Conservation (phyloP, 202 grass and related monocot species). For the Setaria viridis region DNA sequence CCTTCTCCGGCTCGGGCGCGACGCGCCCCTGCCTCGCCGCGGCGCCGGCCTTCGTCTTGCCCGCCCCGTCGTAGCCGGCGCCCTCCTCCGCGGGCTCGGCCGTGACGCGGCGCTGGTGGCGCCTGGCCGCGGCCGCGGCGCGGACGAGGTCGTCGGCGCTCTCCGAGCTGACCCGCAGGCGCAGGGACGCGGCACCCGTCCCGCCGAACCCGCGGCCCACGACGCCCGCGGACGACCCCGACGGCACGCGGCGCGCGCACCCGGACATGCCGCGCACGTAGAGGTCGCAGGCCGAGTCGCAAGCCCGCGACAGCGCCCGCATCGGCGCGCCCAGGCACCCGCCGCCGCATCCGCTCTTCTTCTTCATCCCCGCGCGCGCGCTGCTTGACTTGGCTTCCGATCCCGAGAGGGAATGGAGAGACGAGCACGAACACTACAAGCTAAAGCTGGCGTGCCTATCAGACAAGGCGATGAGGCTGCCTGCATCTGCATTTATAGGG, state of each 20-base stretch:
- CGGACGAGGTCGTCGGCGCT: conserved; percentile 48
- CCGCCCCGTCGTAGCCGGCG: background rate
- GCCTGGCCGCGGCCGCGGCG: conserved; percentile 34
- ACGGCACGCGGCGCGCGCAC: conserved; percentile 42
- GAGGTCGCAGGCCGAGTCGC: conserved; percentile 63
- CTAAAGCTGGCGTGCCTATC: background rate
- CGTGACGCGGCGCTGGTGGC: conserved; percentile 39
- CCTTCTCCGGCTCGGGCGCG: conserved; percentile 12
- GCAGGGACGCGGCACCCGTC: background rate
- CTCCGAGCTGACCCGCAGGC: conserved; percentile 40
- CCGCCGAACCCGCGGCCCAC: conserved; percentile 52
- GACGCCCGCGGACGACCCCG: background rate
- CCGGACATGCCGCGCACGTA: conserved; percentile 71
- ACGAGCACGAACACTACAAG: background rate
- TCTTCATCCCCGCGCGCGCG: conserved; percentile 31
- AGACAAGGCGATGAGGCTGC: background rate
- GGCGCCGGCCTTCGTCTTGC: background rate
- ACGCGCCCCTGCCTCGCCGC: conserved; percentile 1
- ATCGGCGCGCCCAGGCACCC: conserved; percentile 55
- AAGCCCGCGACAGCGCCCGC: conserved; percentile 57
- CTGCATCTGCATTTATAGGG: background rate
- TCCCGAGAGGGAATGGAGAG: background rate
- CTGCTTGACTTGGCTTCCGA: conserved; percentile 17
- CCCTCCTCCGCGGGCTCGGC: background rate
- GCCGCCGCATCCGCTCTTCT: background rate